Evolutionary conservation across 1,284 basidiomycete species (phyloP).

Genomic region (Malassezia pachydermatis): DNA sequence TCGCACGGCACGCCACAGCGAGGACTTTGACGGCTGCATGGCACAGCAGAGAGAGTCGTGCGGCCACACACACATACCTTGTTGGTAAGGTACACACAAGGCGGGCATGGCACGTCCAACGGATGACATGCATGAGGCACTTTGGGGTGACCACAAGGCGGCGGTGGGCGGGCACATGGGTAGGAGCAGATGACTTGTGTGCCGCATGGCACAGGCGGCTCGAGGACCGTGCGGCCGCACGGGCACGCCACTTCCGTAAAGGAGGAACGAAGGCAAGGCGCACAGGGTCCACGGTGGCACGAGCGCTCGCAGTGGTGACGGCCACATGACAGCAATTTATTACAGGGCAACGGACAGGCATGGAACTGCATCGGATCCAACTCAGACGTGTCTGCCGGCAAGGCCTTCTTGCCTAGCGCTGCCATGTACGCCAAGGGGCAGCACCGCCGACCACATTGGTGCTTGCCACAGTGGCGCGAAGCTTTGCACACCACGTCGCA

Average conservation of each 20-base stretch:
- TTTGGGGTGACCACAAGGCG: conserved; percentile 43
- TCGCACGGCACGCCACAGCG: conserved; percentile 39
- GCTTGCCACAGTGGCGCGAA: conserved; percentile 36
- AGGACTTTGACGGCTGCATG: conserved; percentile 36
- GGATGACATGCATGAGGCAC: conserved; percentile 44
- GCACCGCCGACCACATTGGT: conserved; percentile 36
- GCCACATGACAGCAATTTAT: conserved; percentile 37
- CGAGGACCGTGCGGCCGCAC: conserved; percentile 43
- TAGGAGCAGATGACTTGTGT: conserved; percentile 38
- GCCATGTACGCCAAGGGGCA: conserved; percentile 43
- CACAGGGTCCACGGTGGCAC: conserved; percentile 44
- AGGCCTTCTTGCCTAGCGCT: conserved; percentile 25
- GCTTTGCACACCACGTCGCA: conserved; percentile 35
- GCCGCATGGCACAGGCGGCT: conserved; percentile 45
- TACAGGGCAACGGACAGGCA: conserved; percentile 34
- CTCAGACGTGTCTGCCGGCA: conserved; percentile 25
- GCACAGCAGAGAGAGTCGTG: conserved; percentile 36
- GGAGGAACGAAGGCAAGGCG: conserved; percentile 41
- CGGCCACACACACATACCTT: conserved; percentile 41
- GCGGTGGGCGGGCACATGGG: conserved; percentile 35
- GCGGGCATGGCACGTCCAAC: conserved; percentile 35
- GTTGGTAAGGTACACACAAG: conserved; percentile 42
- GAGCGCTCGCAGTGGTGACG: conserved; percentile 34
- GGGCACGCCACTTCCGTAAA: conserved; percentile 43
- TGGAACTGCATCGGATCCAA: conserved; percentile 42